phyloP scores from a whole-genome alignment of 345 rosid species.

The Cochlearia excelsa region DNA sequence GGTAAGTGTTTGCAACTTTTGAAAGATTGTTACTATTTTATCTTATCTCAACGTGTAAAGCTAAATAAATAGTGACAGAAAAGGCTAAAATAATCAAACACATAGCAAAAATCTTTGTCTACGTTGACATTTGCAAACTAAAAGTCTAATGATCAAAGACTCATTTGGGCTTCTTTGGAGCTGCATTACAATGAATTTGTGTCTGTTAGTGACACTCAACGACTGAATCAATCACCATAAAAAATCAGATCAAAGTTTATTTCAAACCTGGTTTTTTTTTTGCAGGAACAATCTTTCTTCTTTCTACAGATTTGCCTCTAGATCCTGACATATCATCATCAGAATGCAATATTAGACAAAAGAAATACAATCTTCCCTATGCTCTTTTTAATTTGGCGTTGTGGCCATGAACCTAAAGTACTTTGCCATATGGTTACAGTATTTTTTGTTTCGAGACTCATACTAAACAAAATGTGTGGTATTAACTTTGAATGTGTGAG shows the following conservation, averaged over 20 bases:
- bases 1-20: too few relatives aligned
- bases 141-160: background rate
- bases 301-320: conserved; percentile 28
- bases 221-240: conserved; percentile 15
- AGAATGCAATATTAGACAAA: conserved; percentile 14
- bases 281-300: conserved; percentile 31
- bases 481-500: conserved; percentile 1
- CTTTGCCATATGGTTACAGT: too few relatives aligned
- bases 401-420: background rate
- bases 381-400: background rate
- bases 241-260: background rate
- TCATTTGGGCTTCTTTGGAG: conserved; percentile 29
- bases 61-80: too few relatives aligned
- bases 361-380: background rate
- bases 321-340: conserved; percentile 26
- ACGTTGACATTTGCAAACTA: too few relatives aligned
- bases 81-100: too few relatives aligned
- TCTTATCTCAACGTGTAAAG: too few relatives aligned
- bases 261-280: conserved; percentile 34
- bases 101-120: too few relatives aligned
- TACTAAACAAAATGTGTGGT: background rate
- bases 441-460: conserved; percentile 4
- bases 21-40: too few relatives aligned
- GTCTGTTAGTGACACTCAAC: background rate
- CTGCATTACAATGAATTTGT: conserved; percentile 22